phyloP scores from a whole-genome alignment of 352 stramenopile species.

The Phytopythium delawarense region DNA sequence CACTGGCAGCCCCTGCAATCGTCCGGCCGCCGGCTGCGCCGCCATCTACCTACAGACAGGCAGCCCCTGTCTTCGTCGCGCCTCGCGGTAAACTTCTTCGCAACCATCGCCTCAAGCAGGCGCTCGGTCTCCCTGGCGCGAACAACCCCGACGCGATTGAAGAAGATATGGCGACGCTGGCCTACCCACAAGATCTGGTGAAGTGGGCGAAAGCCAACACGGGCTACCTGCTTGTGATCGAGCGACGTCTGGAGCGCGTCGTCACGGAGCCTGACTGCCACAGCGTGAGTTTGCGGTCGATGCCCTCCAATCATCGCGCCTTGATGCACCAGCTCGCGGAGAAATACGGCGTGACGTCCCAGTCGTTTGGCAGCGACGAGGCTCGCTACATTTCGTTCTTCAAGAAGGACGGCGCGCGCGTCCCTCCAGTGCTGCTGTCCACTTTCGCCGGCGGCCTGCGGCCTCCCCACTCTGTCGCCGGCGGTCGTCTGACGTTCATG shows the following conservation, averaged over 20 bases:
- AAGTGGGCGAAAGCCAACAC: conserved; percentile 71
- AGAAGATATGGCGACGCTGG: conserved; percentile 71
- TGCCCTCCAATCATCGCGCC: conserved; percentile 61
- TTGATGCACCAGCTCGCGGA: conserved; percentile 72
- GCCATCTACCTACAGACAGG: conserved; percentile 13
- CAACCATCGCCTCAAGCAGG: conserved; percentile 65
- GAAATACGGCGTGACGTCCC: conserved; percentile 60
- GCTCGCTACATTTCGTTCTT: conserved; percentile 73
- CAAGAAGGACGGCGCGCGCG: conserved; percentile 47
- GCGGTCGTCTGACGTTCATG: conserved; percentile 51
- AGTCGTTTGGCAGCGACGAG: conserved; percentile 75
- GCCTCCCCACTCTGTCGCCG: conserved; percentile 13
- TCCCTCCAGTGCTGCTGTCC: conserved; percentile 59
- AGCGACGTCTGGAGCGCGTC: conserved; percentile 71
- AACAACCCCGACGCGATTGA: conserved; percentile 52
- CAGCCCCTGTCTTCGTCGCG: conserved; percentile 19
- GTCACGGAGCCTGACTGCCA: conserved; percentile 63
- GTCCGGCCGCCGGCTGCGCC: conserved; percentile 18
- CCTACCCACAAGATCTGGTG: conserved; percentile 54
- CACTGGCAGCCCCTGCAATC: conserved; percentile 41
- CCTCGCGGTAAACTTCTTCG: conserved; percentile 50
- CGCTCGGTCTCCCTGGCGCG: conserved; percentile 47
- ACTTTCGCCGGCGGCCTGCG: conserved; percentile 31
- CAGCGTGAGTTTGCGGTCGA: conserved; percentile 70
- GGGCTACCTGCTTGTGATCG: conserved; percentile 64